Conservation (phyloP, 495 filamentous ascomycete genomes). For the Neurospora sublineolata region DNA sequence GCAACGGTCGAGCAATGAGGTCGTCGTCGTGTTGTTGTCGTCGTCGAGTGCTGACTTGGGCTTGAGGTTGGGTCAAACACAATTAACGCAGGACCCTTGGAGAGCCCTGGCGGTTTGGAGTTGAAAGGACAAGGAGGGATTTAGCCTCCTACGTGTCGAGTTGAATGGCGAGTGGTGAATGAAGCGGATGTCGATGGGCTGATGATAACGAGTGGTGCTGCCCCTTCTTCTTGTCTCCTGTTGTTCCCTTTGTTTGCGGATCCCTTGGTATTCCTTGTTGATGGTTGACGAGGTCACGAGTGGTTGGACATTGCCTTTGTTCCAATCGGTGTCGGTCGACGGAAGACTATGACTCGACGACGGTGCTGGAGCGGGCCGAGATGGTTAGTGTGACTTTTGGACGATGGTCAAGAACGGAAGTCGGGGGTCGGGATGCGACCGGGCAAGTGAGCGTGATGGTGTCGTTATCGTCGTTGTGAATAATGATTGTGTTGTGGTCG, state of each 20-base stretch:
- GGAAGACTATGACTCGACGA: not conserved
- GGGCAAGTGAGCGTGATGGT: not conserved
- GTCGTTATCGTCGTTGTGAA: slow-evolving; percentile 1
- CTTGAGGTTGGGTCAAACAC: not conserved
- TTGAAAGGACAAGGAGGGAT: slow-evolving; percentile 3
- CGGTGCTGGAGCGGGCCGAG: not conserved
- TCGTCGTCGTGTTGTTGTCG: not conserved
- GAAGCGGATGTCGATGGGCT: slow-evolving; percentile 15
- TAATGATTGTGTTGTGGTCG: slow-evolving; percentile 8
- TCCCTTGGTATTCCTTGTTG: slow-evolving; percentile 12
- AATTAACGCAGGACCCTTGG: not conserved
- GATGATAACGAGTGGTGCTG: not conserved
- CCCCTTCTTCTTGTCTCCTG: not conserved
- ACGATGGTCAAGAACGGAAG: not conserved
- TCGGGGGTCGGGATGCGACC: not conserved
- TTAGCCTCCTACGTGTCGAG: slow-evolving; percentile 7
- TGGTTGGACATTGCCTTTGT: slow-evolving; percentile 17
- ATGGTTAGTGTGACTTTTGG: not conserved
- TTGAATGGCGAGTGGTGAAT: slow-evolving; percentile 5
- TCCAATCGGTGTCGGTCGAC: slow-evolving; percentile 1
- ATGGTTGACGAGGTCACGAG: slow-evolving; percentile 15
- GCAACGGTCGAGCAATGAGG: not conserved
- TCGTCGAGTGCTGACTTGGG: not conserved
- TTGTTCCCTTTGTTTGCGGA: slow-evolving; percentile 1
- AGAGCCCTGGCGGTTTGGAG: not conserved